Conservation (phyloP, 2,329 filamentous ascomycete species). For the Emmonsia crescens region DNA sequence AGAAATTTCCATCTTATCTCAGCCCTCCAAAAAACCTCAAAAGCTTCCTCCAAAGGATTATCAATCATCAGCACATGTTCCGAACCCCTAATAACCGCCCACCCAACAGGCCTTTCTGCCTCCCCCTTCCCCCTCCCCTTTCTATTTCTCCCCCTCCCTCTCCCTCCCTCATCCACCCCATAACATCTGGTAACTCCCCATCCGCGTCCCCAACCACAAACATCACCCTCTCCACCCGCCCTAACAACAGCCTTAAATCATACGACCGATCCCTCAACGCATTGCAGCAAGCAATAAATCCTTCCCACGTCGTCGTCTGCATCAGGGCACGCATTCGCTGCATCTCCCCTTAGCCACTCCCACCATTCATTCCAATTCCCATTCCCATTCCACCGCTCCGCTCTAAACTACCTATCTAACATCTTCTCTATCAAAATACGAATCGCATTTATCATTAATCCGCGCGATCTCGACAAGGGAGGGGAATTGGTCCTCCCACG, state of each 20-base stretch:
- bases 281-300: slow-evolving; percentile 34
- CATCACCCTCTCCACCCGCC: slow-evolving; percentile 37
- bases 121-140: slow-evolving; percentile 3
- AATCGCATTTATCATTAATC: slow-evolving; percentile 23
- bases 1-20: neutral
- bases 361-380: neutral
- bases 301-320: slow-evolving; percentile 30
- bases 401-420: slow-evolving; percentile 35
- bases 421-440: slow-evolving; percentile 23
- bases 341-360: slow-evolving; percentile 26
- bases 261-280: slow-evolving; percentile 30
- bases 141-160: slow-evolving; percentile 18
- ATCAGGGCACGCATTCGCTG: slow-evolving; percentile 27
- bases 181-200: too few species aligned
- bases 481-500: slow-evolving; percentile 27
- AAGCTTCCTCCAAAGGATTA: slow-evolving; percentile 21
- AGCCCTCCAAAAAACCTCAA: slow-evolving; percentile 7
- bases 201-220: slow-evolving; percentile 33
- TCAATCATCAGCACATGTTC: slow-evolving; percentile 34
- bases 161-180: slow-evolving; percentile 30
- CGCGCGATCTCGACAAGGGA: slow-evolving; percentile 27
- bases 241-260: slow-evolving; percentile 33
- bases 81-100: slow-evolving; percentile 18
- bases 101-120: slow-evolving; percentile 22
- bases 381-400: slow-evolving; percentile 23